A percentile compares a stretch with the other conserved stretches of the same genome.
phyloP scores from a whole-genome alignment of 2,329 filamentous ascomycete species.

The Tolypocladium paradoxum region DNA sequence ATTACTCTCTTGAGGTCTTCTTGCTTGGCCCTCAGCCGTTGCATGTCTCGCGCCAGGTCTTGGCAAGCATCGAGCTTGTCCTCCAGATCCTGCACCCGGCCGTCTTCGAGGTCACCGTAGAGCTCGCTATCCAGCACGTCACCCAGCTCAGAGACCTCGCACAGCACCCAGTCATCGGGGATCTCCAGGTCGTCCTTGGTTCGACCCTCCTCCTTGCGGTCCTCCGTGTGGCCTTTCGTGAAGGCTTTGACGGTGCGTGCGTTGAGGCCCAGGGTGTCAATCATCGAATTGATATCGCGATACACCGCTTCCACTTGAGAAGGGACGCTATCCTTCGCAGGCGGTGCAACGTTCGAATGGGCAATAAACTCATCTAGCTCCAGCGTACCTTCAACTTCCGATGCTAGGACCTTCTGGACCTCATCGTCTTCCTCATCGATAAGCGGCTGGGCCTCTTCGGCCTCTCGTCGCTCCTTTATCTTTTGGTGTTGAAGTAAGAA shows the following conservation, averaged over 20 bases:
- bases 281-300: constrained; percentile 84
- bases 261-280: constrained; percentile 85
- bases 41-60: constrained; percentile 58
- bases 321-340: constrained; percentile 46
- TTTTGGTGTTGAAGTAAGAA: constrained; percentile 40
- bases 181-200: constrained; percentile 58
- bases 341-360: constrained; percentile 41
- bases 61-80: constrained; percentile 59
- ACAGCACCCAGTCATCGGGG: constrained; percentile 60
- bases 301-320: constrained; percentile 58
- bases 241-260: constrained; percentile 54
- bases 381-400: constrained; percentile 49
- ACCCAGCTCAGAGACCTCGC: constrained; percentile 61
- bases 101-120: constrained; percentile 51
- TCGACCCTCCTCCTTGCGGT: constrained; percentile 41
- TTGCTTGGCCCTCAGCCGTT: constrained; percentile 62
- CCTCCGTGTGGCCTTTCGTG: constrained; percentile 55
- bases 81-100: constrained; percentile 56
- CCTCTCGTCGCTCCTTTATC: constrained; percentile 42
- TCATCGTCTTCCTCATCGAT: constrained; percentile 61
- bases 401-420: constrained; percentile 50
- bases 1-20: constrained; percentile 72
- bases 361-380: constrained; percentile 58
- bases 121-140: constrained; percentile 55
- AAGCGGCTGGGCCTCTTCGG: constrained; percentile 45